phyloP scores from a whole-genome alignment of 495 filamentous ascomycete genomes.

The Penicillium odoratum region DNA sequence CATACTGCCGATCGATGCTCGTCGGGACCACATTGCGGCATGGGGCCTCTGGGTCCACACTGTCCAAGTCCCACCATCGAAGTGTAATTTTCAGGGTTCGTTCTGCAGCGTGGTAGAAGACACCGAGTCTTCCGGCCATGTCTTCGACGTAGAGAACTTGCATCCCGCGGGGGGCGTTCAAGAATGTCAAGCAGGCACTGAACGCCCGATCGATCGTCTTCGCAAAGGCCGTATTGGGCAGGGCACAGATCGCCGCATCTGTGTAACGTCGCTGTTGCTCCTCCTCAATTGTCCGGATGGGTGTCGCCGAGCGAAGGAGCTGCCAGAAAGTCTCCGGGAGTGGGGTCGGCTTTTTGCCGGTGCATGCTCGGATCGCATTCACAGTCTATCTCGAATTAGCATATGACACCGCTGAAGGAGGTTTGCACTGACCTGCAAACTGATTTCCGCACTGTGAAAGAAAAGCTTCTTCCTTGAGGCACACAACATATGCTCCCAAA shows the following conservation, averaged over 20 bases:
- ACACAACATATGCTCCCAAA: background rate
- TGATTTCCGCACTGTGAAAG: background rate
- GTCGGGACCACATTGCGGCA: too few relatives aligned
- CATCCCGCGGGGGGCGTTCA: background rate
- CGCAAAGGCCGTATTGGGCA: background rate
- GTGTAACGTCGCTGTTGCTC: background rate
- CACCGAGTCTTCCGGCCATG: background rate
- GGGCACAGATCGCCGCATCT: background rate
- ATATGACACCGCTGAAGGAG: background rate
- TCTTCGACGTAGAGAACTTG: background rate
- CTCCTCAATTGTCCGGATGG: background rate
- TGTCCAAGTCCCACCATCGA: too few relatives aligned
- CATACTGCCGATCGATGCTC: too few relatives aligned
- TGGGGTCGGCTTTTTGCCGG: background rate
- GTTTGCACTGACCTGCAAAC: background rate
- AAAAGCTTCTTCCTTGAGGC: background rate
- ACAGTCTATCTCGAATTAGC: background rate
- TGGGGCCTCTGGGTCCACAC: too few relatives aligned
- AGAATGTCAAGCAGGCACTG: background rate
- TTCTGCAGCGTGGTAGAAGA: background rate
- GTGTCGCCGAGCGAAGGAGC: background rate
- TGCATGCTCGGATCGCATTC: background rate
- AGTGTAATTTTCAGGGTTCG: too few relatives aligned
- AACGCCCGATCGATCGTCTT: background rate
- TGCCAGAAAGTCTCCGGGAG: background rate